phyloP scores from a whole-genome alignment of 2,329 filamentous ascomycete genomes.

The Colletotrichum destructivum region DNA sequence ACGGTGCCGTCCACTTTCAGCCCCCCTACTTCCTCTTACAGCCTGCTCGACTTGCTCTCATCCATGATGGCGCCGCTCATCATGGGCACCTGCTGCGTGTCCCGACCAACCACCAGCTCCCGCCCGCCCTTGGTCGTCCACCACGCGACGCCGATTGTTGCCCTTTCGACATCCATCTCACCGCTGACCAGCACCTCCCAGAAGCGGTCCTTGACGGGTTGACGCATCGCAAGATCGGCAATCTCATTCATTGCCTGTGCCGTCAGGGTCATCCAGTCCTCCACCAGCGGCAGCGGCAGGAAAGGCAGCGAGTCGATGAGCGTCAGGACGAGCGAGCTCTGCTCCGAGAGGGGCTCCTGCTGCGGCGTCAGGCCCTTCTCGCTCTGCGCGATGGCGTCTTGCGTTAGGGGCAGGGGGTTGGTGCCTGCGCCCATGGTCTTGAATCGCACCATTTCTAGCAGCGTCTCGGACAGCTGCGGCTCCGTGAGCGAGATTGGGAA shows the following conservation, averaged over 20 bases:
- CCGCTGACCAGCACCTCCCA: conserved; percentile 85
- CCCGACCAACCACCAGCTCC: conserved; percentile 61
- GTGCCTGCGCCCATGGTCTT: conserved; percentile 70
- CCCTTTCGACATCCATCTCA: conserved; percentile 90
- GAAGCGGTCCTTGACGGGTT: conserved; percentile 78
- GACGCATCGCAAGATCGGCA: conserved; percentile 72
- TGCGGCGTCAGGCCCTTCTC: conserved; percentile 44
- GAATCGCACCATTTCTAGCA: conserved; percentile 84
- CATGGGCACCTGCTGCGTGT: conserved; percentile 50
- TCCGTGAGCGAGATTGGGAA: conserved; percentile 81
- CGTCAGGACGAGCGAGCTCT: conserved; percentile 82
- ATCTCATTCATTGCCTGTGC: conserved; percentile 79
- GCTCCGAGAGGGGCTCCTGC: conserved; percentile 74
- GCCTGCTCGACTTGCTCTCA: conserved; percentile 52
- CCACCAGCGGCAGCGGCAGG: conserved; percentile 77
- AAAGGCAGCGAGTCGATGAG: conserved; percentile 85
- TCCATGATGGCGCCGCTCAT: conserved; percentile 70
- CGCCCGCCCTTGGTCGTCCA: conserved; percentile 78
- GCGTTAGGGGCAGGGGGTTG: conserved; percentile 56
- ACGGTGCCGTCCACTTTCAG: not conserved
- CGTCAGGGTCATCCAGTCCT: conserved; percentile 84
- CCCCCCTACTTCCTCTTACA: conserved; percentile 48
- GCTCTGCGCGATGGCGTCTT: conserved; percentile 51
- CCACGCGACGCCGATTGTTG: conserved; percentile 85
- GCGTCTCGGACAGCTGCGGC: conserved; percentile 82